Evolutionary conservation across 2,329 filamentous ascomycete genomes (phyloP).

Genomic region (Xylariaceae sp.): DNA sequence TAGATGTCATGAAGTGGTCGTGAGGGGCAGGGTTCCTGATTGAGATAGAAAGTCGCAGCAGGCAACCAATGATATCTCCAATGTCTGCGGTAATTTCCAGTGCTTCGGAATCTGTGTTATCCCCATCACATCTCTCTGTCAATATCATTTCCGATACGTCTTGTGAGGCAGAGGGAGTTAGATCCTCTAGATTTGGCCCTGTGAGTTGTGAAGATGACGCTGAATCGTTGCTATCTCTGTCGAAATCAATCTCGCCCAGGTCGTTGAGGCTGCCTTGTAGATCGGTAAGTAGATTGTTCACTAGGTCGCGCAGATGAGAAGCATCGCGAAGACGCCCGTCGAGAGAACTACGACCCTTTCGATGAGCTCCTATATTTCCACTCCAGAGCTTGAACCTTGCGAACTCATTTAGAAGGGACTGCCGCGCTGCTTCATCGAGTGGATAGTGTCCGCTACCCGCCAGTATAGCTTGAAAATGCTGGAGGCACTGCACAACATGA

Average conservation of each 20-base stretch:
- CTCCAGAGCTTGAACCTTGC: constrained; percentile 8
- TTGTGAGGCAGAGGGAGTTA: too few relatives aligned
- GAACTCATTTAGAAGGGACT: constrained; percentile 1
- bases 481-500: constrained; percentile 1
- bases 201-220: too few relatives aligned
- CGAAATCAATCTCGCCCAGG: neutral
- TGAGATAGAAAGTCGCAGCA: constrained; percentile 4
- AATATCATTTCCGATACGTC: too few relatives aligned
- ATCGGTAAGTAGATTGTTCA: constrained; percentile 2
- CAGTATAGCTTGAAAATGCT: constrained; percentile 1
- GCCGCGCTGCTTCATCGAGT: neutral
- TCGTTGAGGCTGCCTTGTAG: neutral
- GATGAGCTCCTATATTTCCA: constrained; percentile 11
- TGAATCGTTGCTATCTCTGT: too few relatives aligned
- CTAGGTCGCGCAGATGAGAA: constrained; percentile 3
- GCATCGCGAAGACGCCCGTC: constrained; percentile 11
- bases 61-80: constrained; percentile 2
- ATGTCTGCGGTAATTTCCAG: neutral
- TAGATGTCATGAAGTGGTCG: constrained; percentile 3
- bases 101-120: neutral
- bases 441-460: neutral
- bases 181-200: too few relatives aligned
- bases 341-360: constrained; percentile 2
- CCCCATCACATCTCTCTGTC: too few relatives aligned
- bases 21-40: constrained; percentile 6